Evolutionary conservation across 2,329 filamentous ascomycete species (phyloP).

Genomic region (Fusarium compactum): DNA sequence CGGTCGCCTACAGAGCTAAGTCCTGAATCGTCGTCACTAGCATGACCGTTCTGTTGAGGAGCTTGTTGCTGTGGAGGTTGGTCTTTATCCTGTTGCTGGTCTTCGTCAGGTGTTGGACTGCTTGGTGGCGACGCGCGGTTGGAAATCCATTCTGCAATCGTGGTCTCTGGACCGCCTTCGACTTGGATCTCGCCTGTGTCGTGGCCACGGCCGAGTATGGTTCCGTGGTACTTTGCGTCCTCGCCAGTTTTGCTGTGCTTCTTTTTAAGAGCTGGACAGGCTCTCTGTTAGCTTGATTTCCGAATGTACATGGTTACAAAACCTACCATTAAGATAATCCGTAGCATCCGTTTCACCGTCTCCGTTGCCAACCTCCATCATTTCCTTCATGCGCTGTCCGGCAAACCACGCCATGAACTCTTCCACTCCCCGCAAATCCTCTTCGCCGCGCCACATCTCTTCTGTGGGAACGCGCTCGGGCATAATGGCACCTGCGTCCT

Average conservation of each 20-base stretch:
- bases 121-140: slow-evolving; percentile 43
- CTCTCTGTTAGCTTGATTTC: slow-evolving; percentile 55
- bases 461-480: slow-evolving; percentile 76
- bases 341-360: slow-evolving; percentile 72
- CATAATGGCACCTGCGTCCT: slow-evolving; percentile 80
- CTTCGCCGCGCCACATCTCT: slow-evolving; percentile 76
- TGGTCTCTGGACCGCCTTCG: slow-evolving; percentile 73
- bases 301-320: not conserved
- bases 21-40: slow-evolving; percentile 61
- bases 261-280: slow-evolving; percentile 78
- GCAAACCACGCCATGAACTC: slow-evolving; percentile 84
- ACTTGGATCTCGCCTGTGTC: slow-evolving; percentile 80
- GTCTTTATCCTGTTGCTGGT: slow-evolving; percentile 13
- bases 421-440: slow-evolving; percentile 82
- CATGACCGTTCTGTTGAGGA: slow-evolving; percentile 43
- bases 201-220: slow-evolving; percentile 79
- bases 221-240: slow-evolving; percentile 86
- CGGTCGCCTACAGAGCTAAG: slow-evolving; percentile 68
- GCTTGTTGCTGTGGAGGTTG: slow-evolving; percentile 16
- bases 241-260: slow-evolving; percentile 92
- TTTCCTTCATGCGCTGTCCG: slow-evolving; percentile 80
- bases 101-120: slow-evolving; percentile 18
- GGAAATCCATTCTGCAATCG: slow-evolving; percentile 55
- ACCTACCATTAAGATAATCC: slow-evolving; percentile 76
- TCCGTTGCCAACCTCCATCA: slow-evolving; percentile 82